These are phyloP conservation scores for Metschnikowia lachancei DNA, from an alignment of 805 yeast genomes.

Conservation along the genomic window DNA sequence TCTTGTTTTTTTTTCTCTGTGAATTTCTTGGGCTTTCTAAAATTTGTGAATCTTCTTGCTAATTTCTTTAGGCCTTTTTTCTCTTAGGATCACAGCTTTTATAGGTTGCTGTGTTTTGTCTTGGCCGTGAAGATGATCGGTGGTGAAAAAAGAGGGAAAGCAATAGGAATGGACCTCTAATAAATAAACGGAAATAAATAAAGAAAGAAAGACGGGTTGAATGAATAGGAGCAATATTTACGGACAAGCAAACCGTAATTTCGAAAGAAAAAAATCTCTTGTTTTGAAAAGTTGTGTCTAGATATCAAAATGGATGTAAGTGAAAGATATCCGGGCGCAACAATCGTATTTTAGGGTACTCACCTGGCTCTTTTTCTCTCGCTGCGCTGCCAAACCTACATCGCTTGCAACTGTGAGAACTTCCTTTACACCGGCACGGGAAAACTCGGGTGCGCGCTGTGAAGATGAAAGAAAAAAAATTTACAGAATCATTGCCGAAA, in stretches of 20 bases:
- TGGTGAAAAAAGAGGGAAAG: background rate
- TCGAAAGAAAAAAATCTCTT: background rate
- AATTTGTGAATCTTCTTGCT: too few relatives aligned
- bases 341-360: background rate
- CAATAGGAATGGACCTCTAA: background rate
- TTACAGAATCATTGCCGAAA: constrained; percentile 4
- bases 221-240: background rate
- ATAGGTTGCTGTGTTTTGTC: background rate
- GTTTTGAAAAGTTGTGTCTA: background rate
- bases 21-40: too few relatives aligned
- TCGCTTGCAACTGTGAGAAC: constrained; percentile 11
- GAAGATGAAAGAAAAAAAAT: constrained; percentile 1
- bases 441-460: constrained; percentile 12
- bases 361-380: constrained; percentile 7
- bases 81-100: background rate
- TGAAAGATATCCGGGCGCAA: background rate
- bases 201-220: background rate
- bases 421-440: constrained; percentile 10
- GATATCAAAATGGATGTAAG: background rate
- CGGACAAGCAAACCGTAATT: background rate
- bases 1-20: too few relatives aligned
- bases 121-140: constrained; percentile 1
- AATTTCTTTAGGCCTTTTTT: background rate
- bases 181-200: background rate
- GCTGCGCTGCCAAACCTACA: constrained; percentile 1